These are phyloP conservation scores for Neonectria magnoliae DNA, from an alignment of 2,329 filamentous ascomycete species.

Conservation along the genomic window DNA sequence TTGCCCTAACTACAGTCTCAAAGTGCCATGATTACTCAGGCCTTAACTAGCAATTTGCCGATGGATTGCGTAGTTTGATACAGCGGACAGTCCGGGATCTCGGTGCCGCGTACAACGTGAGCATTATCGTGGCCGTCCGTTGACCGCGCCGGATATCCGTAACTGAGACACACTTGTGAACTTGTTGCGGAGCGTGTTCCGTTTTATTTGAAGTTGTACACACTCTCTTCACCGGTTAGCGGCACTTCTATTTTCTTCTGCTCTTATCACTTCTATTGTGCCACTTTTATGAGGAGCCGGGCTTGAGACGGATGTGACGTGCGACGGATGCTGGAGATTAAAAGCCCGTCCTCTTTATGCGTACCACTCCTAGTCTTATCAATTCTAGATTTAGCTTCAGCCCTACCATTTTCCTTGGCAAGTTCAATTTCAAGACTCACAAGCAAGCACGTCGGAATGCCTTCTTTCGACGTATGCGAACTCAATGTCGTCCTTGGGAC, in stretches of 20 bases:
- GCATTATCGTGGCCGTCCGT: neutral
- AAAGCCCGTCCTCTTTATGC: neutral
- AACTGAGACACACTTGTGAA: constrained; percentile 1
- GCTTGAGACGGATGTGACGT: neutral
- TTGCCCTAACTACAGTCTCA: neutral
- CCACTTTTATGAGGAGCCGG: neutral
- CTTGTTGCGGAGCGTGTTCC: neutral
- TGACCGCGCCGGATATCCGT: neutral
- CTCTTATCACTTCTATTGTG: neutral
- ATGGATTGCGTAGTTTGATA: neutral
- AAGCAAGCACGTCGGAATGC: constrained; percentile 6
- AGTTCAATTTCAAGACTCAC: neutral
- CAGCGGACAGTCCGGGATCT: too few relatives aligned
- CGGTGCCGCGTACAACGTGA: neutral
- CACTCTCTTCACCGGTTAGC: constrained; percentile 12
- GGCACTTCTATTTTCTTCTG: neutral
- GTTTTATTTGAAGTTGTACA: neutral
- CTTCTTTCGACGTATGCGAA: constrained; percentile 11
- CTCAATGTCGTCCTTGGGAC: constrained; percentile 24
- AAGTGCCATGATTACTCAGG: neutral
- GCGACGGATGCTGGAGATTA: constrained; percentile 4
- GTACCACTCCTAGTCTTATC: neutral
- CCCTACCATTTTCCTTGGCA: neutral
- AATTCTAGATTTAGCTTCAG: neutral
- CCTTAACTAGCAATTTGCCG: too few relatives aligned